Evolutionary conservation across 73 alveolate genomes (phyloP).

Genomic region (Symbiodinium natans): DNA sequence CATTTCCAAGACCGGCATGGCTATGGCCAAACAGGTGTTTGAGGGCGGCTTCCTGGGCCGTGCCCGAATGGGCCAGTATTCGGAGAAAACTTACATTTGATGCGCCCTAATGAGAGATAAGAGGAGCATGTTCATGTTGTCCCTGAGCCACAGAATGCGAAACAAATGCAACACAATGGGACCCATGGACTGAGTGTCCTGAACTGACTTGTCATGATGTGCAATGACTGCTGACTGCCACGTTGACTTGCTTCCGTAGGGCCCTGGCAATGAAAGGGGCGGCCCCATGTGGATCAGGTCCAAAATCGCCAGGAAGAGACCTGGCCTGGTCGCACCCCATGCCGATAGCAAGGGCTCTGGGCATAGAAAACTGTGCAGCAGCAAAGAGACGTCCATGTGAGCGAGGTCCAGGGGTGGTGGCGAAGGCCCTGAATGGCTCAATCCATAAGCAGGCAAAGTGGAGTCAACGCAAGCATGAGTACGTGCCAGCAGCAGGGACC

Average conservation of each 20-base stretch:
- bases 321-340: background rate
- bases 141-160: background rate
- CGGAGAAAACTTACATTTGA: background rate
- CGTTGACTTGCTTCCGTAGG: no score
- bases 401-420: conserved; percentile 9
- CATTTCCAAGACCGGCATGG: background rate
- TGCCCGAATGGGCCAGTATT: background rate
- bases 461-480: background rate
- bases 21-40: background rate
- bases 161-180: background rate
- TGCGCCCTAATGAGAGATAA: no score
- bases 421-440: background rate
- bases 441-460: background rate
- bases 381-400: background rate
- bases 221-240: no score
- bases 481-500: background rate
- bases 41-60: no score
- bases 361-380: conserved; percentile 1
- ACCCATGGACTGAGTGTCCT: no score
- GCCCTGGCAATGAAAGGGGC: background rate
- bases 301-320: background rate
- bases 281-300: background rate
- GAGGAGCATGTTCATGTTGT: no score
- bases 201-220: no score
- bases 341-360: background rate